These are phyloP conservation scores for Leucosporidium creatinivorum DNA, from an alignment of 768 basidiomycete species.

Conservation along the genomic window DNA sequence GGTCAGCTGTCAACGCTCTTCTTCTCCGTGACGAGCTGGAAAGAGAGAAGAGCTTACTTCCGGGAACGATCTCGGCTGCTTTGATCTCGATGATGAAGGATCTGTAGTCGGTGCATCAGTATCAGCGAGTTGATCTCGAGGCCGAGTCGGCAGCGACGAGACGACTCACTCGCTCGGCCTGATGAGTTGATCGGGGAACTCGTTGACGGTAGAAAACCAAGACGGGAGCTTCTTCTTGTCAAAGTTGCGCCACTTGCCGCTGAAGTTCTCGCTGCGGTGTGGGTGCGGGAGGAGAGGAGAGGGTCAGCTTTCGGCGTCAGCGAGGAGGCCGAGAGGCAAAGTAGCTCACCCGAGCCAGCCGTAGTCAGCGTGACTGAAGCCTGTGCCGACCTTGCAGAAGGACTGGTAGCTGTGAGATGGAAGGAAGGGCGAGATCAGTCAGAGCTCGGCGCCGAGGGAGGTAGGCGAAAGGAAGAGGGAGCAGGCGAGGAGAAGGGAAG, in stretches of 20 bases:
- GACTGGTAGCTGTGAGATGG: constrained; percentile 58
- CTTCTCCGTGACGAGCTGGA: neutral
- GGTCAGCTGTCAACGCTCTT: neutral
- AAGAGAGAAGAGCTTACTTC: constrained; percentile 49
- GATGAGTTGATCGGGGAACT: constrained; percentile 84
- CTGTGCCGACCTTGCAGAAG: constrained; percentile 85
- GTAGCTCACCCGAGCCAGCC: constrained; percentile 56
- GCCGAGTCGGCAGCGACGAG: too few relatives aligned
- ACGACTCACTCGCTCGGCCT: constrained; percentile 72
- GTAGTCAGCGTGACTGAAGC: constrained; percentile 77
- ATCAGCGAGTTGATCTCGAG: too few relatives aligned
- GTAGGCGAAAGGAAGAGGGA: neutral
- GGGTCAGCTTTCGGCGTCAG: neutral
- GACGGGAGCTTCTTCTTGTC: constrained; percentile 52
- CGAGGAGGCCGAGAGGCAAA: neutral
- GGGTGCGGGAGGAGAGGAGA: constrained; percentile 41
- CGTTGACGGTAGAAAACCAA: constrained; percentile 58
- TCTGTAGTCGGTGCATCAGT: constrained; percentile 45
- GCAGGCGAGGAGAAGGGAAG: too few relatives aligned
- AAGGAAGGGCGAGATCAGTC: too few relatives aligned
- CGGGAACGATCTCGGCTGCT: constrained; percentile 76
- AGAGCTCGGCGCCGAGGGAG: too few relatives aligned
- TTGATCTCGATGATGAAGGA: constrained; percentile 92
- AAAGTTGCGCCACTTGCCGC: constrained; percentile 45
- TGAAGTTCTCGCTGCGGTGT: constrained; percentile 55